These are phyloP conservation scores for Solanum clarkiae DNA, from an alignment of 257 asterid genomes.

Conservation along the genomic window DNA sequence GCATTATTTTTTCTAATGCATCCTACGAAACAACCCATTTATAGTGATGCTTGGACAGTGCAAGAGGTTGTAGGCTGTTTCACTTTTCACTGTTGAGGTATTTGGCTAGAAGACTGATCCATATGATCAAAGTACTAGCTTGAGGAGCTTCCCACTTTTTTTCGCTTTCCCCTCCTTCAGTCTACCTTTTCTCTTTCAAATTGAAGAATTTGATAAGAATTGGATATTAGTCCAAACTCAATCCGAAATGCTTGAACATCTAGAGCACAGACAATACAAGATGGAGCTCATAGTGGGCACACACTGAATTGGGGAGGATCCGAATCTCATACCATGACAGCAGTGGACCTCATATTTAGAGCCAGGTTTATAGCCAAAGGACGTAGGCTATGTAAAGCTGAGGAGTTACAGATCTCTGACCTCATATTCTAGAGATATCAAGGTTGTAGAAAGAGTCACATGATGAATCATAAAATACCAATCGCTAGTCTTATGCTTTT, in stretches of 20 bases:
- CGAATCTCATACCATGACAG: background rate
- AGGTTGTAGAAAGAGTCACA: background rate
- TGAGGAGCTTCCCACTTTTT: background rate
- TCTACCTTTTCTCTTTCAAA: background rate
- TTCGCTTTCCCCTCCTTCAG: background rate
- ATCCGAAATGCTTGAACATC: too few relatives aligned
- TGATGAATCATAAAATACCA: background rate
- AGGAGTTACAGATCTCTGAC: background rate
- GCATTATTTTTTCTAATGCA: too few relatives aligned
- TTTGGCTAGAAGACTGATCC: background rate
- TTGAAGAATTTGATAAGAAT: too few relatives aligned
- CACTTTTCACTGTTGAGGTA: background rate
- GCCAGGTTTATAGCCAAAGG: background rate
- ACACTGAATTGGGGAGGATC: background rate
- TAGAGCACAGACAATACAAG: too few relatives aligned
- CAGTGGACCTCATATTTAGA: background rate
- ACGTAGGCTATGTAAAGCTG: background rate
- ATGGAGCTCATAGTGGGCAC: background rate
- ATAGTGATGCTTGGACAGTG: background rate
- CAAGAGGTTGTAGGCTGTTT: background rate
- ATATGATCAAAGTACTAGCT: background rate
- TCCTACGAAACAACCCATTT: too few relatives aligned
- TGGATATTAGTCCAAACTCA: too few relatives aligned
- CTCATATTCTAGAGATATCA: background rate
- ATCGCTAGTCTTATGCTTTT: background rate